These are phyloP conservation scores for Tetradesmus obliquus DNA, from an alignment of 139 green algal genomes.

Conservation along the genomic window DNA sequence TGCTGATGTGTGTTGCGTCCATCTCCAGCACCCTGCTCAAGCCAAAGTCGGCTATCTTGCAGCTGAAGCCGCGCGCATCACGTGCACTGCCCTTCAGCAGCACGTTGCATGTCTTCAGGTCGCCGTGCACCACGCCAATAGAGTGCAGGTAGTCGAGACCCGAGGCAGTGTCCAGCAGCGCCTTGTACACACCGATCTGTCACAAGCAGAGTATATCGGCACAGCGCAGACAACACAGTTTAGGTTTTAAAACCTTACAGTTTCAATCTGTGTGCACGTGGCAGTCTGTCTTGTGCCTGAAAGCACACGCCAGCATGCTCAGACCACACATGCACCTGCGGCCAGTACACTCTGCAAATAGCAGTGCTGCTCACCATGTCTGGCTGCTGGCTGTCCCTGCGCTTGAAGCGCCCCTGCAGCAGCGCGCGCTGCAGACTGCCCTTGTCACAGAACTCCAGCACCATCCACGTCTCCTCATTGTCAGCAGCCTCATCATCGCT, in stretches of 20 bases:
- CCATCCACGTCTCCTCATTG: constrained; percentile 26
- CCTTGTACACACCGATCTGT: constrained; percentile 47
- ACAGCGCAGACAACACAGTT: background rate
- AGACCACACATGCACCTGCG: background rate
- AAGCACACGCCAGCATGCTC: too few species aligned
- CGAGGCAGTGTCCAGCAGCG: constrained; percentile 54
- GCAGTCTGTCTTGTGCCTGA: too few species aligned
- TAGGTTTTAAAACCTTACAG: too few species aligned
- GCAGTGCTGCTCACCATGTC: constrained; percentile 27
- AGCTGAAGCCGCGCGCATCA: constrained; percentile 67
- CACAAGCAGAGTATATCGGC: background rate
- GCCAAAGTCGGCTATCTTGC: constrained; percentile 84
- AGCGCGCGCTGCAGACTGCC: constrained; percentile 21
- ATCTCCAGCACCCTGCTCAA: constrained; percentile 53
- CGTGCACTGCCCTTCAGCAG: constrained; percentile 64
- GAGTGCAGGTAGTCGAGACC: constrained; percentile 60
- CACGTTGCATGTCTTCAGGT: constrained; percentile 84
- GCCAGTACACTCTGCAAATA: too few species aligned
- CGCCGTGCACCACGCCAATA: constrained; percentile 61
- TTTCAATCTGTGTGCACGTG: too few species aligned
- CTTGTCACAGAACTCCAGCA: constrained; percentile 46
- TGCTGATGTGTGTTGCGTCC: constrained; percentile 48
- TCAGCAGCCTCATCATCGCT: background rate
- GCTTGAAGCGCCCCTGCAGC: background rate
- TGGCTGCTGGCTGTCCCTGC: background rate